phyloP scores from a whole-genome alignment of 106 monocot species.

The Dendrobium chrysotoxum region DNA sequence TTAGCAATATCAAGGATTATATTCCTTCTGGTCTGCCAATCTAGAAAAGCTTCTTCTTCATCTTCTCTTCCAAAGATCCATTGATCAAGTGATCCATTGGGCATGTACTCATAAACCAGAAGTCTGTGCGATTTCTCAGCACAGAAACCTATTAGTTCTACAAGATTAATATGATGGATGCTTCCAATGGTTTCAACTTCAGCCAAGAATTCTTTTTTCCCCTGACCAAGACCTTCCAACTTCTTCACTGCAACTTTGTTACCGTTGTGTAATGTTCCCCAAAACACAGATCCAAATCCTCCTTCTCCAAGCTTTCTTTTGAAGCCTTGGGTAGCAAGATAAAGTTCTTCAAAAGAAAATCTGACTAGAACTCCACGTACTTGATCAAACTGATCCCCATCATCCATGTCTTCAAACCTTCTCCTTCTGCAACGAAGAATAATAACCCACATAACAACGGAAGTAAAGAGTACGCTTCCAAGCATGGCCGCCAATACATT shows the following conservation, averaged over 20 bases:
- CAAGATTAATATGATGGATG: slow-evolving; percentile 16
- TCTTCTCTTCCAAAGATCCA: slow-evolving; percentile 5
- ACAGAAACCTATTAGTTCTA: slow-evolving; percentile 12
- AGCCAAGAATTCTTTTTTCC: slow-evolving; percentile 8
- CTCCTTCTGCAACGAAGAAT: not conserved
- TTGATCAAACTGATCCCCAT: slow-evolving; percentile 20
- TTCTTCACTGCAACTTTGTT: slow-evolving; percentile 14
- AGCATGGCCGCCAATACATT: not conserved
- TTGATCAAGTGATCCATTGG: slow-evolving; percentile 12
- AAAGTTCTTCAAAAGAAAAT: slow-evolving; percentile 31
- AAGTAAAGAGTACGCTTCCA: not conserved
- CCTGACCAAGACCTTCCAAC: not conserved
- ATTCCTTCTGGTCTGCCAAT: not conserved
- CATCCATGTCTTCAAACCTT: not conserved
- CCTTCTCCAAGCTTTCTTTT: slow-evolving; percentile 3
- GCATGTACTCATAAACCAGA: slow-evolving; percentile 14
- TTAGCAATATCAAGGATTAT: slow-evolving; percentile 14
- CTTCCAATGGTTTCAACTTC: slow-evolving; percentile 14
- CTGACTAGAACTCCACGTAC: slow-evolving; percentile 29
- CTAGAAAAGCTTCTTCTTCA: not conserved
- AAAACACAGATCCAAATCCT: slow-evolving; percentile 23
- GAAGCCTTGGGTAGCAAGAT: slow-evolving; percentile 9
- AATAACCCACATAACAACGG: not conserved
- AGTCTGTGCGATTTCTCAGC: slow-evolving; percentile 14
- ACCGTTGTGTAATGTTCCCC: slow-evolving; percentile 4